Base-by-base conservation (phyloP, 805 yeast species). In the Monosporozyma siamensis region DNA sequence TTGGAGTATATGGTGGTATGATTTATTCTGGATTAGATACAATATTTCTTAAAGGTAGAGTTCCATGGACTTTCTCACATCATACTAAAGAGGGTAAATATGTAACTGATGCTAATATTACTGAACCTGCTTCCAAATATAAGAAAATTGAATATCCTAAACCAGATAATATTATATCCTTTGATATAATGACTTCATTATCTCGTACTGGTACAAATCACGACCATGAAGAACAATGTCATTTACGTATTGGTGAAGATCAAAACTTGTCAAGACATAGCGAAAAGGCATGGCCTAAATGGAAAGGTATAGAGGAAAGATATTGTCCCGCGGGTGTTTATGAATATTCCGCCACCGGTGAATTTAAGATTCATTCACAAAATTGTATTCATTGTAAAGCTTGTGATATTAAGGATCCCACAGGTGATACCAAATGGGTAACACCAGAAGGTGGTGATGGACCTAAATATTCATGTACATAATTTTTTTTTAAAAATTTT, bases 371-470 rank as follows among this genome's bases (percentile, higher is more conserved):
- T 65, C 92, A 92, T 66, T 77, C 95, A 17, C 98, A 92, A 66
- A 92, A 92, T 65, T 92, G 98, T 69, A 89, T 92, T 51, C 98
- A 92, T 64, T 92, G 98, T 69, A 92, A 92, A 66, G 90, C 97
- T 2, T 90, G 98, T 70, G 98, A 92, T 65, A 92, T 92, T 63
- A 92, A 92, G 65, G 94, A 82, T 8, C 98, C 98, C 6, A 72
- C 86, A 1, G 96, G 90, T 65, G 96, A 89, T 58, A 92, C 92
- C 48, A 73, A 77, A 58, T 92, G 98, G 98, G 76, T 80, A 10
- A 95, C 87, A n/a, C 98, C 98, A 6, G 97, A 92, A 68, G 97
- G 98, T 47, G 97, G 97, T 24, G 98, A 84, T 62, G 98, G 98
- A 11, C 98, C 98, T 44, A 92, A 92, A 64, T 92, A 92, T 62